Evolutionary conservation across 1,284 basidiomycete genomes (phyloP).

Genomic region (Pseudozyma tsukubaensis): DNA sequence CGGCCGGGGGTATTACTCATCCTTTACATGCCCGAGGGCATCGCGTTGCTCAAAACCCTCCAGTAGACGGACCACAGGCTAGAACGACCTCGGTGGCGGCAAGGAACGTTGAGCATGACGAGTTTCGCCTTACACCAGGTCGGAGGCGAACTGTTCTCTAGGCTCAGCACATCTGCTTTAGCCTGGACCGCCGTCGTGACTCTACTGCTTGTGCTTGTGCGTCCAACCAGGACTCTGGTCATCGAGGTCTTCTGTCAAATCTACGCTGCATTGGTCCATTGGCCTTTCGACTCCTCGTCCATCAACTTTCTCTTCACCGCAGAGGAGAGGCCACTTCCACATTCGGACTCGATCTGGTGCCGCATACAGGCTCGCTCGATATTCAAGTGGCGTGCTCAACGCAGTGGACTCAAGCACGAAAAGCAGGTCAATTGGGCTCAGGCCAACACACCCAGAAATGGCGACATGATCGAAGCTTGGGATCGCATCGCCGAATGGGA

Average conservation of each 20-base stretch:
- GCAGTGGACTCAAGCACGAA: slow-evolving; percentile 19
- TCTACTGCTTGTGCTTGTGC: slow-evolving; percentile 19
- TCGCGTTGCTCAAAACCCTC: no score
- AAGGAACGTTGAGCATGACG: neutral
- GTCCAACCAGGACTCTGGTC: neutral
- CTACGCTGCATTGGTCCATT: slow-evolving; percentile 29
- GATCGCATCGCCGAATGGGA: slow-evolving; percentile 58
- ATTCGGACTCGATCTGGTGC: slow-evolving; percentile 25
- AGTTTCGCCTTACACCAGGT: neutral
- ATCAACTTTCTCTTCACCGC: slow-evolving; percentile 20
- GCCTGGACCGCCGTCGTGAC: slow-evolving; percentile 2
- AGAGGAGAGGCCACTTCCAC: slow-evolving; percentile 16
- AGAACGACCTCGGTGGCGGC: no score
- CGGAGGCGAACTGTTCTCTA: neutral
- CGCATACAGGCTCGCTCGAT: slow-evolving; percentile 20
- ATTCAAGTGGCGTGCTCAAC: slow-evolving; percentile 18
- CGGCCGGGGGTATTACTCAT: no score
- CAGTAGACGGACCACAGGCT: no score
- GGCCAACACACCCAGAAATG: slow-evolving; percentile 24
- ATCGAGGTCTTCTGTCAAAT: slow-evolving; percentile 16
- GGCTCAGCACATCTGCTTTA: neutral
- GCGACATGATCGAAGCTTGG: slow-evolving; percentile 56
- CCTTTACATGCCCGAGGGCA: no score
- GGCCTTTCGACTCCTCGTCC: slow-evolving; percentile 22
- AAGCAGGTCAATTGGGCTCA: slow-evolving; percentile 31